Conservation (phyloP, 176 grass and related monocot species). For the Zea mays region Zm-B73-REFERENCE-NAM-5.0 NC_050097.1:51855001-51855500, state of each 20-base stretch:
- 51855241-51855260: conserved; percentile 74
- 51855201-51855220: conserved; percentile 27
- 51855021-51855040: conserved; percentile 3
- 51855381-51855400: conserved; percentile 63
- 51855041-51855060: conserved; percentile 17
- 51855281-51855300: conserved; percentile 41
- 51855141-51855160: conserved; percentile 39
- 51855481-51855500: conserved; percentile 53
- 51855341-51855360: conserved; percentile 42
- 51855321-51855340: conserved; percentile 43
- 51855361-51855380: conserved; percentile 78
- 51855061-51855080: conserved; percentile 31
- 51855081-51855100: conserved; percentile 43
- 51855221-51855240: conserved; percentile 66
- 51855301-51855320: conserved; percentile 47
- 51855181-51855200: background rate
- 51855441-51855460: conserved; percentile 56
- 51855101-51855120: conserved; percentile 32
- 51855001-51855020: conserved; percentile 10
- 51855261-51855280: conserved; percentile 69
- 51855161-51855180: conserved; percentile 40
- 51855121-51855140: conserved; percentile 41
- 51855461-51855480: conserved; percentile 65
- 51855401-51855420: conserved; percentile 21
- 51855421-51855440: conserved; percentile 41